Percentiles rank a stretch among this genome's conserved stretches.
phyloP scores from a whole-genome alignment of 1,284 basidiomycete genomes.

The Trametes sp. region DNA sequence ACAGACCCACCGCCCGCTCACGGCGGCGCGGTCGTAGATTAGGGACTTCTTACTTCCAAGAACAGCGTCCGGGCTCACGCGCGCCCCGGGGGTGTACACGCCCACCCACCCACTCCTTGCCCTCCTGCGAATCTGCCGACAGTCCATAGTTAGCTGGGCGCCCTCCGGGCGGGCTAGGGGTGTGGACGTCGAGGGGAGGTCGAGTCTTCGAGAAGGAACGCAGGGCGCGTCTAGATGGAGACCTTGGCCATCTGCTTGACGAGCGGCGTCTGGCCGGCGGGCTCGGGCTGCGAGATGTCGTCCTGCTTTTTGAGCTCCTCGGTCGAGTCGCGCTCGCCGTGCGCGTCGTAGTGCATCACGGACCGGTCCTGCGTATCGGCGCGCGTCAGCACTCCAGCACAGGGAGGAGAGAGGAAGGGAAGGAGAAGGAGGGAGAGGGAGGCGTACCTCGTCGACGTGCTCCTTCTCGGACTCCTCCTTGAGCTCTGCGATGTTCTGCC shows the following conservation, averaged over 20 bases:
- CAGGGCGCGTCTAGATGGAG: constrained; percentile 18
- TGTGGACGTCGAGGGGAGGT: background rate
- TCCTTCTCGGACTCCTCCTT: constrained; percentile 86
- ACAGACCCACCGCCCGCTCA: background rate
- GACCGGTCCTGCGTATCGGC: constrained; percentile 36
- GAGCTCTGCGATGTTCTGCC: constrained; percentile 70
- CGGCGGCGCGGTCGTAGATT: background rate
- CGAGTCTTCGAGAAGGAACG: too few relatives aligned
- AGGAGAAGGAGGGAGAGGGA: background rate
- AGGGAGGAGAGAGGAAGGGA: background rate
- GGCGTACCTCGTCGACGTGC: constrained; percentile 74
- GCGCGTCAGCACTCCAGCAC: constrained; percentile 41
- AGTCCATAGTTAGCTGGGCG: background rate
- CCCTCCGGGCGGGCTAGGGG: background rate
- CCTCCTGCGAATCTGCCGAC: too few relatives aligned
- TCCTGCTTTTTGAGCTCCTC: constrained; percentile 40
- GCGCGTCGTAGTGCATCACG: constrained; percentile 60
- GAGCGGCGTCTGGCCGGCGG: constrained; percentile 29
- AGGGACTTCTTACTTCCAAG: background rate
- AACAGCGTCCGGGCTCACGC: too few relatives aligned
- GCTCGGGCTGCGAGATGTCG: constrained; percentile 39
- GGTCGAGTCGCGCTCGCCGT: constrained; percentile 25
- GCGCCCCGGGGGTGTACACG: too few relatives aligned
- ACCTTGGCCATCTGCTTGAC: constrained; percentile 32
- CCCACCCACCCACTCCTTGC: too few relatives aligned